A percentile compares a stretch with the other conserved stretches of the same genome.
phyloP scores from a whole-genome alignment of 2,329 filamentous ascomycete species.

The Didymella sp. region DNA sequence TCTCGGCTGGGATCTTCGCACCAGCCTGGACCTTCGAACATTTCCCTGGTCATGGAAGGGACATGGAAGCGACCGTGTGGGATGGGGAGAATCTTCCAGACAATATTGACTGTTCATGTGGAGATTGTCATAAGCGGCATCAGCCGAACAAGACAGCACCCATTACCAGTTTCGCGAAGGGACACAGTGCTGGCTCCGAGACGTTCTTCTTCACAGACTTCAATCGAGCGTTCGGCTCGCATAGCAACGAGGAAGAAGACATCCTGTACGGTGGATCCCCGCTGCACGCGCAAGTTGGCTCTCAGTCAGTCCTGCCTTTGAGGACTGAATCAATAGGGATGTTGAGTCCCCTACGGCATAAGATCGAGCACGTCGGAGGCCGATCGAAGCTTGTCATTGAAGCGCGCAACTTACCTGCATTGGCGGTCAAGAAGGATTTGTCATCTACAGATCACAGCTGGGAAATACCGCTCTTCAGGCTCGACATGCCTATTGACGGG shows the following conservation, averaged over 20 bases:
- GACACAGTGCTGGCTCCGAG: slow-evolving; percentile 44
- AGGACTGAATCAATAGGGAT: not conserved
- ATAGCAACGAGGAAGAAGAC: slow-evolving; percentile 20
- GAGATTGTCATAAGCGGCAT: slow-evolving; percentile 28
- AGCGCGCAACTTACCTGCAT: not conserved
- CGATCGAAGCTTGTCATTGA: slow-evolving; percentile 31
- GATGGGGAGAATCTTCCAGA: slow-evolving; percentile 38
- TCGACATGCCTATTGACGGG: slow-evolving; percentile 43
- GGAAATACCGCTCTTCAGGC: slow-evolving; percentile 40
- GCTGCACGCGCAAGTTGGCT: slow-evolving; percentile 40
- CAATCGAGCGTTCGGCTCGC: slow-evolving; percentile 37
- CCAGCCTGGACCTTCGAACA: slow-evolving; percentile 58
- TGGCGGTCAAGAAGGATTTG: not conserved
- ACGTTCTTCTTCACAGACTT: slow-evolving; percentile 52
- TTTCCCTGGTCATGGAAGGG: slow-evolving; percentile 41
- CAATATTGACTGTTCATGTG: slow-evolving; percentile 45
- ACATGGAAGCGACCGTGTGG: slow-evolving; percentile 48
- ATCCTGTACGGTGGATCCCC: slow-evolving; percentile 24
- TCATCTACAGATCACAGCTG: slow-evolving; percentile 5
- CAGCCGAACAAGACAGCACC: slow-evolving; percentile 32
- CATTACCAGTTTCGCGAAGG: slow-evolving; percentile 39
- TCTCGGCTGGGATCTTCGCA: slow-evolving; percentile 54
- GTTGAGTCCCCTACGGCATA: slow-evolving; percentile 22
- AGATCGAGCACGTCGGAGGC: slow-evolving; percentile 19
- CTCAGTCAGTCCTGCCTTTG: slow-evolving; percentile 45